Percentiles rank a stretch among this genome's conserved stretches.
Conservation (phyloP, 2,329 filamentous ascomycete genomes). For the Penicillium capsulatum region DNA sequence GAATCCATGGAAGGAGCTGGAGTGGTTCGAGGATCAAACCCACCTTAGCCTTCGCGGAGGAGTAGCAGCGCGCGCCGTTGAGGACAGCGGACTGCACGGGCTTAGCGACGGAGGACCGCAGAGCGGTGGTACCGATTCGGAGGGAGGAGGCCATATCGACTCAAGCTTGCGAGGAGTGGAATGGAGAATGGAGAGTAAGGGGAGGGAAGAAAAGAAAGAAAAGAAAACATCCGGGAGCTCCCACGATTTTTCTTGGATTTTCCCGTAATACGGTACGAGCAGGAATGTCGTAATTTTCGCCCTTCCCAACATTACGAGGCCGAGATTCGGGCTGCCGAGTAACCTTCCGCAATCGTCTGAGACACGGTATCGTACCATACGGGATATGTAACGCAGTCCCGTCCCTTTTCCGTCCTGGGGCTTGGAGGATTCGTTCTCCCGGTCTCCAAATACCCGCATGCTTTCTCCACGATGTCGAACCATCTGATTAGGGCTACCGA, state of each 20-base stretch:
- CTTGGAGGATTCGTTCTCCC: too few species aligned
- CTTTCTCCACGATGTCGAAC: too few species aligned
- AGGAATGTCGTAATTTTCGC: slow-evolving; percentile 23
- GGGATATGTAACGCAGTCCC: background rate
- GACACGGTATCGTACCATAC: background rate
- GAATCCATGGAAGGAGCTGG: too few species aligned
- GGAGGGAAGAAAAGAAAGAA: slow-evolving; percentile 36
- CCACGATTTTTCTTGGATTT: slow-evolving; percentile 31
- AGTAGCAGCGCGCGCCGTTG: slow-evolving; percentile 85
- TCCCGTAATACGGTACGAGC: slow-evolving; percentile 30
- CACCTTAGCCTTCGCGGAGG: slow-evolving; percentile 80
- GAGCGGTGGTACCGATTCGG: slow-evolving; percentile 73
- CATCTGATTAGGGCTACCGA: slow-evolving; percentile 3
- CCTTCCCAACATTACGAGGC: slow-evolving; percentile 14
- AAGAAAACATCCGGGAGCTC: slow-evolving; percentile 31
- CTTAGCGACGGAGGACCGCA: slow-evolving; percentile 70
- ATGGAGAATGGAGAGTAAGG: slow-evolving; percentile 30
- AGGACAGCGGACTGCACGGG: slow-evolving; percentile 69
- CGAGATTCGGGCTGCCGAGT: slow-evolving; percentile 3
- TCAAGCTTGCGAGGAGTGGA: slow-evolving; percentile 28
- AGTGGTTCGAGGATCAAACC: slow-evolving; percentile 25
- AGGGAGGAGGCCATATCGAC: slow-evolving; percentile 76
- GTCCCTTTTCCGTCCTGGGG: too few species aligned
- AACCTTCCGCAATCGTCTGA: slow-evolving; percentile 1
- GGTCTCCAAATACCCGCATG: too few species aligned